phyloP scores from a whole-genome alignment of 2,329 filamentous ascomycete genomes.

The Ceratocystis cacaofunesta region DNA sequence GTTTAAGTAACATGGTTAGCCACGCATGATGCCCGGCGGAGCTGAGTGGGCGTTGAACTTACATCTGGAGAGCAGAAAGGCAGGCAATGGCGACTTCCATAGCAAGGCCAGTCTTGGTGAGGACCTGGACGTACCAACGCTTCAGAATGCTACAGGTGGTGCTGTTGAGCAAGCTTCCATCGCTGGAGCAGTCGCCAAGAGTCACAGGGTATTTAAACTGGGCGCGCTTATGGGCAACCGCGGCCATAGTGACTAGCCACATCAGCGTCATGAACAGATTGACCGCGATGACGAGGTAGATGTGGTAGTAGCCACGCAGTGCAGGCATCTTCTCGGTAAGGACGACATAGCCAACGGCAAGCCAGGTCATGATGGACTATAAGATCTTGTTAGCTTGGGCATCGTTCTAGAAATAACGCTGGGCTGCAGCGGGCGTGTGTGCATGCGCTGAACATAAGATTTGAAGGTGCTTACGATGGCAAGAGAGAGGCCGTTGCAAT shows the following conservation, averaged over 20 bases:
- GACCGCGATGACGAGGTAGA: conserved; percentile 31
- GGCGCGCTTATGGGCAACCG: conserved; percentile 28
- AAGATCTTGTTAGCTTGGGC: background rate
- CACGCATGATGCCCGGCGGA: background rate
- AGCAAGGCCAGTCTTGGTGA: conserved; percentile 25
- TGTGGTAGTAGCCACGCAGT: conserved; percentile 28
- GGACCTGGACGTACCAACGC: conserved; percentile 22
- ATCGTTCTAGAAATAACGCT: too few species aligned
- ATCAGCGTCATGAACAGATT: conserved; percentile 32
- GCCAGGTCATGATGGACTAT: conserved; percentile 33
- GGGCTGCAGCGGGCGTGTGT: background rate
- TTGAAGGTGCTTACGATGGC: conserved; percentile 26
- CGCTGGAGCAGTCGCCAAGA: conserved; percentile 24
- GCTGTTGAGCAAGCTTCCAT: conserved; percentile 29
- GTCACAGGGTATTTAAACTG: conserved; percentile 24
- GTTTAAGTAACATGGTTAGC: conserved; percentile 11
- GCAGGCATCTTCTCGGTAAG: conserved; percentile 28
- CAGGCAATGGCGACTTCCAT: conserved; percentile 30
- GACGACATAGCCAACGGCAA: conserved; percentile 29
- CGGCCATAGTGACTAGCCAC: conserved; percentile 32
- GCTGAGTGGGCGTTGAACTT: conserved; percentile 17
- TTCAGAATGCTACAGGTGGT: conserved; percentile 25
- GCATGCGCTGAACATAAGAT: background rate
- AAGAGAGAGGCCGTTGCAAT: conserved; percentile 28
- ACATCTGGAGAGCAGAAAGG: conserved; percentile 31